phyloP scores from a whole-genome alignment of 345 rosid species.

The Rhizophora apiculata region DNA sequence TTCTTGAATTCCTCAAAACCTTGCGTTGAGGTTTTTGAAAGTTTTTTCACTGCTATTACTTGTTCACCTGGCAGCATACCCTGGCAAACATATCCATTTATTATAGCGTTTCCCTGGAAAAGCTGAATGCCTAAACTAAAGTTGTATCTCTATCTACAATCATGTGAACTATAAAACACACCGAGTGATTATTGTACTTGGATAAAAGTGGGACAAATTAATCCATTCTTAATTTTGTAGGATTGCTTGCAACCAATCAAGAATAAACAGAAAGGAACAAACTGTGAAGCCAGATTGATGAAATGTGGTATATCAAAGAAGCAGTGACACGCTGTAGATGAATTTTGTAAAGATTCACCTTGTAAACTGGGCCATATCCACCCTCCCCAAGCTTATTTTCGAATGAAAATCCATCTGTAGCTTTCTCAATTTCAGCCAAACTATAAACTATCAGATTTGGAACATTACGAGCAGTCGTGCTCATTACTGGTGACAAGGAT shows the following conservation, averaged over 20 bases:
- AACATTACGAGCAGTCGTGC: background rate
- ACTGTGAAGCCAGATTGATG: background rate
- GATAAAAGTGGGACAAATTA: background rate
- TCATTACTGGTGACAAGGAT: too few relatives aligned
- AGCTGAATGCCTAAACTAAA: background rate
- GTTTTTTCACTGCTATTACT: slow-evolving; percentile 43
- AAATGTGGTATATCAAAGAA: background rate
- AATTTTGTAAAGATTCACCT: slow-evolving; percentile 9
- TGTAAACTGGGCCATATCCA: slow-evolving; percentile 32
- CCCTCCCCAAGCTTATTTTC: too few relatives aligned
- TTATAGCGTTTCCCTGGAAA: background rate
- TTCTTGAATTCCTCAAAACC: slow-evolving; percentile 38
- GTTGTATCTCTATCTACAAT: background rate
- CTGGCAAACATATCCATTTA: background rate
- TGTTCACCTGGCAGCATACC: slow-evolving; percentile 27
- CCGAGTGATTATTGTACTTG: background rate
- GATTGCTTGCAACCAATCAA: background rate
- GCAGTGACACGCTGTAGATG: background rate
- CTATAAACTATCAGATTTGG: slow-evolving; percentile 22
- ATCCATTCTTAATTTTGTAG: background rate
- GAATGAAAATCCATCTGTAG: slow-evolving; percentile 32
- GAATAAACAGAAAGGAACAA: background rate
- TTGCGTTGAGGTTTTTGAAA: slow-evolving; percentile 35
- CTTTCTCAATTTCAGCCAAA: background rate
- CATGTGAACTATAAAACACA: background rate